Evolutionary conservation across 2,329 filamentous ascomycete genomes (phyloP).

Genomic region (Calonectria fujianensis): DNA sequence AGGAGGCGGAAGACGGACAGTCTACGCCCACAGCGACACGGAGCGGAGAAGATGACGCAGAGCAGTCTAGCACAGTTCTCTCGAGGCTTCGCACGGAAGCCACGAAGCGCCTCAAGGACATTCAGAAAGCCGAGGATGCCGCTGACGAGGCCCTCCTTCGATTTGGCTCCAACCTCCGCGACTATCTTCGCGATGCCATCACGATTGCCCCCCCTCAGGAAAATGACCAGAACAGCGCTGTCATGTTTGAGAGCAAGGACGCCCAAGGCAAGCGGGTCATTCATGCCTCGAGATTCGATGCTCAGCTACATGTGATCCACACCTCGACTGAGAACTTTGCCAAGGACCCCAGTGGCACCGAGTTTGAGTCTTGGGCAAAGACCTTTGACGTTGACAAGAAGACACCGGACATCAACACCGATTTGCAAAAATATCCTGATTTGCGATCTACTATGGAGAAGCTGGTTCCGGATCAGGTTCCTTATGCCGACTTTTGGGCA

Average conservation of each 20-base stretch:
- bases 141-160: constrained; percentile 95
- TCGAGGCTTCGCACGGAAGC: constrained; percentile 86
- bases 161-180: constrained; percentile 91
- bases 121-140: constrained; percentile 94
- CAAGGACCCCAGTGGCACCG: constrained; percentile 84
- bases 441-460: constrained; percentile 93
- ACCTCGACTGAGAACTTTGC: constrained; percentile 87
- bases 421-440: constrained; percentile 91
- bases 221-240: constrained; percentile 72
- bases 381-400: constrained; percentile 88
- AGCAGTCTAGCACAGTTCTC: constrained; percentile 79
- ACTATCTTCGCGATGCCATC: constrained; percentile 93
- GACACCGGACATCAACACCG: constrained; percentile 87
- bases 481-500: constrained; percentile 93
- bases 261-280: constrained; percentile 93
- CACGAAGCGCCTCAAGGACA: constrained; percentile 88
- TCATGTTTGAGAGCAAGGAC: constrained; percentile 96
- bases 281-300: constrained; percentile 94
- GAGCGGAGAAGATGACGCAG: constrained; percentile 62
- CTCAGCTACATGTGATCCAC: constrained; percentile 96
- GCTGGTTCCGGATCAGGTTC: constrained; percentile 93
- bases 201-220: constrained; percentile 85
- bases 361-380: constrained; percentile 84
- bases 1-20: constrained; percentile 61
- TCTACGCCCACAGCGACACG: constrained; percentile 68